Base-by-base conservation (phyloP, 257 asterid genomes). In the Scutellaria baicalensis region DNA sequence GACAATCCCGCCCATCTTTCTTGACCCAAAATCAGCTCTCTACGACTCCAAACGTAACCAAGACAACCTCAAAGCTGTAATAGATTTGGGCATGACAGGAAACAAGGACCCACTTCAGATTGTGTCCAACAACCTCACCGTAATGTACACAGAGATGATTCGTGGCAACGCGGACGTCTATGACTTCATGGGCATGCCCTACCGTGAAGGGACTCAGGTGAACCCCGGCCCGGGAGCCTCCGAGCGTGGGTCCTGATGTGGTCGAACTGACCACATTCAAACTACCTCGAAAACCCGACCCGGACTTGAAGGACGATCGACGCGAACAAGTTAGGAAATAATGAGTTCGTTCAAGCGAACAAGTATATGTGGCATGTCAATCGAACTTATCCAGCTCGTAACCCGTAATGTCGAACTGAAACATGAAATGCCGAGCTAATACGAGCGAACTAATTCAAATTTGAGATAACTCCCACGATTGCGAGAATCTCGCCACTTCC, bases 181-280 rank as follows among this genome's bases (percentile, higher is more conserved):
- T 33, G 79, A 75, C 1, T 80, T 83, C 68, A 76, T 80, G 62
- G 88, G 85, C 0, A 13, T 61, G 3, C 83, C 83, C 2, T 79
- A 77, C 51, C 64, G 68, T 0, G 82, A 72, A 1, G 89, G 85
- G 0, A 76, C 65, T 0, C 48, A 48, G 0, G 80, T 71, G 0
- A 54, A 49, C 14, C 83, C 83, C 0, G 84, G 89, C 1, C 72
- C 69, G 3, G 86, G 89, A 0, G 14, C 87, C 1, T 49, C 78
- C 0, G 89, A 84, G 73, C 69, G 72, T 0, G 74, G 75, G 1
- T 77, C n/a, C n/a, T n/a, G n/a, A n/a, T n/a, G n/a, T n/a, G n/a
- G n/a, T n/a, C n/a, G n/a, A n/a, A n/a, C n/a, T n/a, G n/a, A n/a
- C n/a, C n/a, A n/a, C n/a, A n/a, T n/a, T n/a, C n/a, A n/a, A n/a